Base-by-base conservation (phyloP, 495 filamentous ascomycete species). In the Evansstolkia leycettana region DNA sequence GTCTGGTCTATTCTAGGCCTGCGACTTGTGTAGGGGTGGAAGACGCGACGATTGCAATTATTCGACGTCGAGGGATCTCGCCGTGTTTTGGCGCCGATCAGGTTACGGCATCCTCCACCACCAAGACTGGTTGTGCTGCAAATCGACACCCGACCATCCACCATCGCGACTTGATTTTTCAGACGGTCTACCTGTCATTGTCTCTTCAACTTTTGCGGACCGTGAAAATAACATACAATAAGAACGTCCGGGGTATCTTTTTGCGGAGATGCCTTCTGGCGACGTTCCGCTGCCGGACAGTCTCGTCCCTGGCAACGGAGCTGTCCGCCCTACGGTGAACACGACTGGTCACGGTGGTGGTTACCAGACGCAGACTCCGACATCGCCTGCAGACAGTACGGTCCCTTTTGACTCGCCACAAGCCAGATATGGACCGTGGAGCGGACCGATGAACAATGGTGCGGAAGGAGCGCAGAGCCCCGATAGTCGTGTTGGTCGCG, bases 301-400 rank as follows among this genome's bases (percentile, higher is more conserved):
- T 51, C 55, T 67, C 49, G 56, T 65, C 51, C 60, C 64, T 45
- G 64, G 64, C 49, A 60, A 67, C 39, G 57, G 55, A 35, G 57
- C 50, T 39, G 51, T 52, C 47, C 58, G 55, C 39, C 61, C 61
- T 11, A 58, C 52, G 18, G 37, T 65, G 38, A 64, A 61, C 44
- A 64, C 59, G 11, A 54, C 55, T 17, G 61, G 63, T 36, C 61
- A 62, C 31, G 51, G 49, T 34, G 40, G 42, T 36, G 54, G 48
- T 40, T 63, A 55, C 31, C 50, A 54, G 19, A 52, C 51, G 37
- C 58, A 64, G 35, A 63, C 64, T 11, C 64, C 64, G 2, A 65
- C 62, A 14, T 67, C 64, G 7, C 64, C 64, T 4, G 55, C 60
- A 33, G 64, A 67, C 37, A 60, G 58, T 35, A 48, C 51, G 31